A percentile compares a stretch with the other conserved stretches of the same genome.
phyloP scores from a whole-genome alignment of 257 asterid genomes.

The Nicotiana knightiana region DNA sequence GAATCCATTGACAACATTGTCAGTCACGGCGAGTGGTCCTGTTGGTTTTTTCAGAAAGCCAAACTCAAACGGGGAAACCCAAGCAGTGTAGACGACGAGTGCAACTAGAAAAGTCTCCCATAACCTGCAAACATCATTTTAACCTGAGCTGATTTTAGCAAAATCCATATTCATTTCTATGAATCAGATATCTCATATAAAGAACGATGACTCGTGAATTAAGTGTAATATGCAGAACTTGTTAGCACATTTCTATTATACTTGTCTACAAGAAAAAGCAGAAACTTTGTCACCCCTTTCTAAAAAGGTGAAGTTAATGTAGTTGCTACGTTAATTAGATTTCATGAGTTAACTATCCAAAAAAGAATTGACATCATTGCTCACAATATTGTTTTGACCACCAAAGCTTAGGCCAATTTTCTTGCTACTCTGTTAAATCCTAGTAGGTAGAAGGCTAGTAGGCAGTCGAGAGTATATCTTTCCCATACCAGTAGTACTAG shows the following conservation, averaged over 20 bases:
- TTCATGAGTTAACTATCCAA: too few species aligned
- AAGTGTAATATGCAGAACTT: neutral
- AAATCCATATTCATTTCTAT: neutral
- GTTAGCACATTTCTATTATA: neutral
- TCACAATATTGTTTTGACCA: too few species aligned
- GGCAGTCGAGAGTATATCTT: too few species aligned
- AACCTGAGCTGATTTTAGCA: constrained; percentile 17
- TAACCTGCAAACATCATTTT: constrained; percentile 39
- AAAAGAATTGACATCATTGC: too few species aligned
- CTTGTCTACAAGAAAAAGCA: neutral
- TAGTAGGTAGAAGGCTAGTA: too few species aligned
- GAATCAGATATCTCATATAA: neutral
- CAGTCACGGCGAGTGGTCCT: constrained; percentile 40
- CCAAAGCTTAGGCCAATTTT: too few species aligned
- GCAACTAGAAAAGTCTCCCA: constrained; percentile 67
- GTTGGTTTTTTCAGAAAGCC: constrained; percentile 59
- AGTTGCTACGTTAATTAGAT: too few species aligned
- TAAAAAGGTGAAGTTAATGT: too few species aligned
- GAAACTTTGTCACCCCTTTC: too few species aligned
- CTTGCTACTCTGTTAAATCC: too few species aligned
- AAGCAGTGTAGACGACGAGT: constrained; percentile 79
- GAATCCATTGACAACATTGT: constrained; percentile 75
- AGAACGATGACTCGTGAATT: too few species aligned
- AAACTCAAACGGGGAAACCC: constrained; percentile 93
- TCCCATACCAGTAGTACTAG: too few species aligned